These are phyloP conservation scores for Erigeron canadensis DNA, from an alignment of 129 eudicot species.

Conservation along the genomic window DNA sequence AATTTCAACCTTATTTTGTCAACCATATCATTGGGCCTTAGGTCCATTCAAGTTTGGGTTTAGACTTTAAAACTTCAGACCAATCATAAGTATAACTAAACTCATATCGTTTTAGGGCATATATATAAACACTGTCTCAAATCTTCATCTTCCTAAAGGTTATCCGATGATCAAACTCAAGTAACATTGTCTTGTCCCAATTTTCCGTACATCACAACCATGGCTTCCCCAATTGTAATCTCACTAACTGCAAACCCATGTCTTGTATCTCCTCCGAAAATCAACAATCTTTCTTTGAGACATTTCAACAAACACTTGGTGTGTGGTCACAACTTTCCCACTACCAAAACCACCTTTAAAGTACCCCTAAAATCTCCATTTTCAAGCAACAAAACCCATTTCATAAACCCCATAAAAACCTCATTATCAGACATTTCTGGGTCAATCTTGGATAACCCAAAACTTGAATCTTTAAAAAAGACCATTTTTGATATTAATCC, in stretches of 20 bases:
- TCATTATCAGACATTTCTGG: slow-evolving; percentile 36
- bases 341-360: slow-evolving; percentile 12
- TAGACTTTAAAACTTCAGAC: no score
- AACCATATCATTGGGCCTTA: slow-evolving; percentile 2
- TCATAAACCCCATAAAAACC: slow-evolving; percentile 36
- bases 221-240: slow-evolving; percentile 48
- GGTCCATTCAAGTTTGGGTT: slow-evolving; percentile 12
- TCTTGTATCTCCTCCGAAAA: slow-evolving; percentile 5
- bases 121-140: not conserved
- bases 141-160: slow-evolving; percentile 17
- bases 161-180: slow-evolving; percentile 39
- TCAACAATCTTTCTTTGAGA: slow-evolving; percentile 36
- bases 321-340: slow-evolving; percentile 25
- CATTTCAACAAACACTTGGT: slow-evolving; percentile 64
- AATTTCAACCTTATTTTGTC: not conserved
- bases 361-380: slow-evolving; percentile 14
- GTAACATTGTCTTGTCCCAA: slow-evolving; percentile 18
- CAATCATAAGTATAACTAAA: not conserved
- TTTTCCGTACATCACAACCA: slow-evolving; percentile 12
- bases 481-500: slow-evolving; percentile 51
- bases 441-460: slow-evolving; percentile 30
- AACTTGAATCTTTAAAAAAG: slow-evolving; percentile 41
- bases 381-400: slow-evolving; percentile 22
- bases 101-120: slow-evolving; percentile 27
- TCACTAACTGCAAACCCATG: slow-evolving; percentile 42